Evolutionary conservation across 2,329 filamentous ascomycete genomes (phyloP), one percentile per base, ranked within the genome.

Genomic region (Ascocoryne sarcoides): DNA sequence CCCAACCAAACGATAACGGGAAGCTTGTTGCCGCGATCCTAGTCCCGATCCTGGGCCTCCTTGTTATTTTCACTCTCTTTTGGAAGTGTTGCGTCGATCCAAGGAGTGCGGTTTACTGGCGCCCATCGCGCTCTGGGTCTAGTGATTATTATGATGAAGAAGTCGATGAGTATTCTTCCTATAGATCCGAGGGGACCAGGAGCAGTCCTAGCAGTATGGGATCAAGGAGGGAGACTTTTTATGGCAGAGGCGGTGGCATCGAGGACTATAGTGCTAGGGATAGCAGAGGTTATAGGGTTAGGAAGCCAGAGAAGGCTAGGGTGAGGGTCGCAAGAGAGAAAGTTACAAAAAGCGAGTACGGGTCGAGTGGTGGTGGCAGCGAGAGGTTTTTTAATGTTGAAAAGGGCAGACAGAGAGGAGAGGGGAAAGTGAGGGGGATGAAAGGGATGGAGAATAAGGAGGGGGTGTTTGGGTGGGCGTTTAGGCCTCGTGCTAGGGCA

Each of bases 11-110:
- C 8, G 34, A 20, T 29, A 42, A 21, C 10, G 38, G 39, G 4
- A 34, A 32, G 18, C 18, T 45, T n/a, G 19, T 42, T 10, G 45
- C 39, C 5, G 47, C 48, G 2, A 50, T 54, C 33, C 50, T 58
- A 1, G 53, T 53, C 28, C 41, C 49, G 30, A 42, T 59, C n/a
- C 36, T 64, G 29, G 58, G 55, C 23, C 40, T 52, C 21, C 44
- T 65, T 10, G 34, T 59, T 3, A 50, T 61, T 1, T 54, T 65
- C 19, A 16, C 23, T 2, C 10, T 42, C 2, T 17, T 40, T 5
- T 44, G 37, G 37, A 37, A 15, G 16, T 44, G 42, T 14, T 44
- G 21, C 26, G 20, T 21, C 3, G 32, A 17, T 7, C 23, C 23
- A 4, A 23, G 8, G 21, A n/a, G 17, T 7, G 23, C 23, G 23